Percentiles rank a stretch among this genome's conserved stretches.
These are phyloP conservation scores for Zygotorulaspora chibaensis DNA, from an alignment of 805 yeast genomes.

Conservation along the genomic window DNA sequence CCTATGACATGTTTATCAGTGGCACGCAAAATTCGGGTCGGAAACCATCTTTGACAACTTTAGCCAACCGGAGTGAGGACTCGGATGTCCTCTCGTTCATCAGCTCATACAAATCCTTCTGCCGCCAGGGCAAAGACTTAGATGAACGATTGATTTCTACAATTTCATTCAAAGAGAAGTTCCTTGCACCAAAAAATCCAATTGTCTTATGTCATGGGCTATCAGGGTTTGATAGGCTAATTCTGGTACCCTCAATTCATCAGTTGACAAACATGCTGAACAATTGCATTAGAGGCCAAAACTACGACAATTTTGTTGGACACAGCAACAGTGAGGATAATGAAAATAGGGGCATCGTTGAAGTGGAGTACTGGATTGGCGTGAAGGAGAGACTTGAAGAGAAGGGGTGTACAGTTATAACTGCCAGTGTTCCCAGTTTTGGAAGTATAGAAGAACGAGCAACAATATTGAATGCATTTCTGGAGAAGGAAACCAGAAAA, in stretches of 20 bases:
- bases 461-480: conserved; percentile 45
- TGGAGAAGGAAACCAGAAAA: conserved; percentile 33
- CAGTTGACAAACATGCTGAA: conserved; percentile 27
- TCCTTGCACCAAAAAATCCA: conserved; percentile 63
- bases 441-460: conserved; percentile 74
- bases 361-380: conserved; percentile 78
- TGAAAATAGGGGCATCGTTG: conserved; percentile 34
- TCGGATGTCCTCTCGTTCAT: conserved; percentile 2
- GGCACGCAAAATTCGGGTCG: background rate
- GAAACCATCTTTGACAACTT: background rate
- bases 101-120: conserved; percentile 2
- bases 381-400: conserved; percentile 55
- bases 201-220: conserved; percentile 83
- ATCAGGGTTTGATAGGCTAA: conserved; percentile 67
- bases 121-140: background rate
- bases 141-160: background rate
- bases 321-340: conserved; percentile 14
- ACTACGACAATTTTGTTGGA: conserved; percentile 21
- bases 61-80: conserved; percentile 1
- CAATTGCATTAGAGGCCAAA: conserved; percentile 17
- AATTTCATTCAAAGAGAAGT: conserved; percentile 34
- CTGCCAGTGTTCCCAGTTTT: conserved; percentile 79
- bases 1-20: background rate
- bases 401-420: conserved; percentile 64
- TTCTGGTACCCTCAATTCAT: conserved; percentile 41